Evolutionary conservation across 345 rosid genomes (phyloP), one percentile per base, ranked within the genome.

Genomic region (Gossypium mustelinum): DNA sequence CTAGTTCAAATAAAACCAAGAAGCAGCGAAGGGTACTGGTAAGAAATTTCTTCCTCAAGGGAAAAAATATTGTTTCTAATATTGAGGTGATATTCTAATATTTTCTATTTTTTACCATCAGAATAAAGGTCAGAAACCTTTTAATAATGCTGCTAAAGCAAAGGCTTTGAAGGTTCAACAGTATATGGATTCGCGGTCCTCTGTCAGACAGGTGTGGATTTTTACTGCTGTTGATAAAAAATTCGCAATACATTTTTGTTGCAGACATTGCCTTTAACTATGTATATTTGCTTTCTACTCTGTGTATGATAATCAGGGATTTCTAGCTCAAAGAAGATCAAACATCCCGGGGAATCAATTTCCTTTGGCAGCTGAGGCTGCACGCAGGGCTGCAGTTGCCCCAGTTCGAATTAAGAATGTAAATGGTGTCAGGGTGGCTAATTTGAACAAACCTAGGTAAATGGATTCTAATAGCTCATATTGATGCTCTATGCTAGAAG

Each of bases 281-380:
- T 11, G 45, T 13, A 12, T 13, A 13, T 52, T 7, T 44, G 20
- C 60, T 78, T 48, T 48, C 20, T 74, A 3, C 67, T 51, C 54
- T 52, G 22, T 69, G 5, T 57, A 73, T 82, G 77, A 27, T 75
- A 24, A 70, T 71, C 86, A 94, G 97, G 97, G 96, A 4, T 87
- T 84, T 73, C 82, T 92, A 75, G 98, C 96, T 58, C 84, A 84
- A 78, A 92, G 87, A 77, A 89, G 98, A 85, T 82, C 95, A 64
- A 86, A 76, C 79, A 85, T 89, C 76, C 88, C 68, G 73, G 85
- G 87, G 51, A 90, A 83, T 39, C 97, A 82, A 24, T 92, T 94
- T 80, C 91, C 89, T 74, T 72, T 85, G 18, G 79, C 94, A 50
- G 82, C 86, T 64, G 85, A 69, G 66, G 77, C 68, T 84, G 93